A percentile compares a stretch with the other conserved stretches of the same genome.
phyloP scores from a whole-genome alignment of 106 monocot genomes.

The Acorus gramineus region DNA sequence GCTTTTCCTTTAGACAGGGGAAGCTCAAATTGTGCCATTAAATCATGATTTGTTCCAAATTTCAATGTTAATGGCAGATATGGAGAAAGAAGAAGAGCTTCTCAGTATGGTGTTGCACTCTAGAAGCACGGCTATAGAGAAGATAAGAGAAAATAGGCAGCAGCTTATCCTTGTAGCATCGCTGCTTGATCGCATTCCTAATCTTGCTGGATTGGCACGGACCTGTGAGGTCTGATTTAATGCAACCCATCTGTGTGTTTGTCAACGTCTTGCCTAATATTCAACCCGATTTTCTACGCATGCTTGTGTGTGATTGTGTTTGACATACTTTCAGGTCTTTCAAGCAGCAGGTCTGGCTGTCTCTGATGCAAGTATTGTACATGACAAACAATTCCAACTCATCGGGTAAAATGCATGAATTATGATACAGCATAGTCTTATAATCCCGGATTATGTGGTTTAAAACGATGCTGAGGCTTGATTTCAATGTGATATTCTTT shows the following conservation, averaged over 20 bases:
- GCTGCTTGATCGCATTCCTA: conserved; percentile 89
- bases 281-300: too few relatives aligned
- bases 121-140: conserved; percentile 48
- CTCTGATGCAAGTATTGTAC: conserved; percentile 59
- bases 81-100: conserved; percentile 81
- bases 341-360: conserved; percentile 60
- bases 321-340: conserved; percentile 39
- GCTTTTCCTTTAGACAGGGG: too few relatives aligned
- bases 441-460: too few relatives aligned
- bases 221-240: conserved; percentile 70
- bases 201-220: conserved; percentile 89
- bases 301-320: not conserved
- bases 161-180: conserved; percentile 82
- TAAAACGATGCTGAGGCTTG: too few relatives aligned
- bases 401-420: conserved; percentile 44
- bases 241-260: not conserved
- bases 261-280: not conserved
- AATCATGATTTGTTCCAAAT: not conserved
- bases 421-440: too few relatives aligned
- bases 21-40: too few relatives aligned
- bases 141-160: conserved; percentile 51
- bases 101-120: conserved; percentile 33
- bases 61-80: conserved; percentile 28
- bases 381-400: conserved; percentile 90
- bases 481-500: too few relatives aligned